Conservation (phyloP, 2,329 filamentous ascomycete genomes). For the Plenodomus lindquistii region DNA sequence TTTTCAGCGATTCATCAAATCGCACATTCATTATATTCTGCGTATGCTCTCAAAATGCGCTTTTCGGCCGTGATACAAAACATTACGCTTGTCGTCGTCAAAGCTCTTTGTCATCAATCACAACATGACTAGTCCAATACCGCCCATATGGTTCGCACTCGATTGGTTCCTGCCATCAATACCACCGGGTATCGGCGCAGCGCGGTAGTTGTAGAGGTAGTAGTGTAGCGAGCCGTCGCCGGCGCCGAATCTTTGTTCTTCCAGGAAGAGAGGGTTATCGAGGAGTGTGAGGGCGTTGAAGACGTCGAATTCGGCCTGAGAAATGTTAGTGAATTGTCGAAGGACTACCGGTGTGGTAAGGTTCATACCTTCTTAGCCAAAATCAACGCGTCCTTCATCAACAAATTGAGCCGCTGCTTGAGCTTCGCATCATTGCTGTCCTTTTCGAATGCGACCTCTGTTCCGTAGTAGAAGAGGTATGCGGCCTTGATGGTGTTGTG, state of each 20-base stretch:
- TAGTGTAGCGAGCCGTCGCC: constrained; percentile 96
- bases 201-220: constrained; percentile 97
- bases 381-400: constrained; percentile 85
- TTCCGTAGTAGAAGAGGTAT: constrained; percentile 97
- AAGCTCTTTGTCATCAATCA: constrained; percentile 49
- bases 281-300: constrained; percentile 94
- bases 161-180: constrained; percentile 78
- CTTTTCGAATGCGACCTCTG: constrained; percentile 70
- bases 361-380: constrained; percentile 72
- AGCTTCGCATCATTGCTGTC: constrained; percentile 61
- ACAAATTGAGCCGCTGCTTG: constrained; percentile 76
- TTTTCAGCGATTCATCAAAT: neutral
- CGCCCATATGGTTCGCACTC: constrained; percentile 77
- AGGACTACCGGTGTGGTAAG: neutral
- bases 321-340: neutral
- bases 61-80: neutral
- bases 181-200: constrained; percentile 81
- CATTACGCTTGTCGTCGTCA: neutral
- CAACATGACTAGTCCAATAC: constrained; percentile 87
- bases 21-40: neutral
- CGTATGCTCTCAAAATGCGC: neutral
- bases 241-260: constrained; percentile 90
- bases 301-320: constrained; percentile 79
- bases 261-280: constrained; percentile 91
- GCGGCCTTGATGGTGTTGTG: constrained; percentile 83